phyloP scores from a whole-genome alignment of 306 rosid genomes.

The Leucaena leucocephala region DNA sequence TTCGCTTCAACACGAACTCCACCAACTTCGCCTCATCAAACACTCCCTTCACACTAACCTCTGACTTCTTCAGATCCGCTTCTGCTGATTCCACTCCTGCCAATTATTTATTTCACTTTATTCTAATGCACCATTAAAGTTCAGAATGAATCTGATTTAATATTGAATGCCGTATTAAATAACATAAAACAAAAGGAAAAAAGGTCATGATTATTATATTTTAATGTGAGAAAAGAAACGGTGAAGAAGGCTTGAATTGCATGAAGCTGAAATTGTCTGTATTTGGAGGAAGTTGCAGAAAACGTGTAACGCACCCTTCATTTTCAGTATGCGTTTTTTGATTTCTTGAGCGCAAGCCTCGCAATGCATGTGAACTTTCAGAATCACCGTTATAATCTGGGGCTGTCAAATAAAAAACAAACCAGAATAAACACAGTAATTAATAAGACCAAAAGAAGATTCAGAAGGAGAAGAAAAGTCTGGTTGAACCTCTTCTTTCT shows the following conservation, averaged over 20 bases:
- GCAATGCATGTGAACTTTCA: slow-evolving; percentile 90
- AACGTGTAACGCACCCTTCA: slow-evolving; percentile 54
- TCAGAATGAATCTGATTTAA: slow-evolving; percentile 33
- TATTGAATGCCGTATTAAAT: slow-evolving; percentile 18
- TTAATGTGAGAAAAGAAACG: slow-evolving; percentile 16
- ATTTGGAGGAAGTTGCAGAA: neutral
- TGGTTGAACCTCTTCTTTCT: slow-evolving; percentile 64
- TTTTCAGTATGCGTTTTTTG: slow-evolving; percentile 64
- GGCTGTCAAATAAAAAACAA: slow-evolving; percentile 40
- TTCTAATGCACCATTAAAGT: neutral
- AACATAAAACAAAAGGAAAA: neutral
- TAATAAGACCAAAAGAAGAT: neutral
- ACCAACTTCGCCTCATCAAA: slow-evolving; percentile 66
- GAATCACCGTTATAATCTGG: slow-evolving; percentile 52
- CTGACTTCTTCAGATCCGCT: slow-evolving; percentile 70
- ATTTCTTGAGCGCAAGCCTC: slow-evolving; percentile 85
- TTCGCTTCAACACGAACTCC: slow-evolving; percentile 59
- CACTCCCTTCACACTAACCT: slow-evolving; percentile 73
- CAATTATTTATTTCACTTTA: neutral
- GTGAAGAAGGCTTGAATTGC: neutral
- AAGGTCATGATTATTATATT: neutral
- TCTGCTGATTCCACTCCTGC: slow-evolving; percentile 87
- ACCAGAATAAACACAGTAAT: neutral
- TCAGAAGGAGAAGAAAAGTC: neutral
- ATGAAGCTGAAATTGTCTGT: neutral